Evolutionary conservation across 1,139 yeast genomes (phyloP), one percentile per base, ranked within the genome.

Genomic region (Blastobotrys malaysiensis): DNA sequence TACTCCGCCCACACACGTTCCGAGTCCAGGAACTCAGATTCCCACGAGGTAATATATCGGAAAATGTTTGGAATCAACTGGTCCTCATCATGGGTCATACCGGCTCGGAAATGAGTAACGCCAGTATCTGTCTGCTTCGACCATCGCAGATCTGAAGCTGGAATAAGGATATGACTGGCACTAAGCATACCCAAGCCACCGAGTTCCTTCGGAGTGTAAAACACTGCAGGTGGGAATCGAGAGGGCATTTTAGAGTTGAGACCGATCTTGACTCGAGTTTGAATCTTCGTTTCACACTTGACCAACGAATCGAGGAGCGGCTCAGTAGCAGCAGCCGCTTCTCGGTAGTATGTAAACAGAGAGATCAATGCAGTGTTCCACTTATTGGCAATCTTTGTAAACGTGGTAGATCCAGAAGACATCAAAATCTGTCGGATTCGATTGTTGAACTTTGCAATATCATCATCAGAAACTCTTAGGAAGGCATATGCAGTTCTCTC

Each of bases 1-100:
- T 91, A 95, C 61, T 93, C 99, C 0, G 96, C 91, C 99, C 99
- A 95, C 1, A 93, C 99, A 58, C 97, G 77, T 70, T 89, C 96
- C 1, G 98, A 91, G 65, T 95, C 99, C 51, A 83, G 69, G 65
- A 93, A 90, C 66, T 95, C 99, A 61, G 95, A 87, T 66, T 93
- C 99, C 99, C 99, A 95, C 0, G 96, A 83, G 0, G 97, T 84
- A 44, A 95, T 82, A 67, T 95, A 95, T 59, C 98, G 77, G 77
- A 90, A 93, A 24, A 95, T 81, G 0, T 97, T 93, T 6, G 99
- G 99, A 55, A 95, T 91, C 65, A 87, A 73, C 62, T 87, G 84
- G 53, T 83, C 88, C 22, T 71, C 77, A 53, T 86, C 93, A 60
- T 85, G 89, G 61, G 86, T 91, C 95, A 93, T 86, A 57, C 99